Evolutionary conservation across 108 stramenopile genomes (phyloP), one percentile per base, ranked within the genome.

Genomic region (Cyclostephanos invisitatus): DNA sequence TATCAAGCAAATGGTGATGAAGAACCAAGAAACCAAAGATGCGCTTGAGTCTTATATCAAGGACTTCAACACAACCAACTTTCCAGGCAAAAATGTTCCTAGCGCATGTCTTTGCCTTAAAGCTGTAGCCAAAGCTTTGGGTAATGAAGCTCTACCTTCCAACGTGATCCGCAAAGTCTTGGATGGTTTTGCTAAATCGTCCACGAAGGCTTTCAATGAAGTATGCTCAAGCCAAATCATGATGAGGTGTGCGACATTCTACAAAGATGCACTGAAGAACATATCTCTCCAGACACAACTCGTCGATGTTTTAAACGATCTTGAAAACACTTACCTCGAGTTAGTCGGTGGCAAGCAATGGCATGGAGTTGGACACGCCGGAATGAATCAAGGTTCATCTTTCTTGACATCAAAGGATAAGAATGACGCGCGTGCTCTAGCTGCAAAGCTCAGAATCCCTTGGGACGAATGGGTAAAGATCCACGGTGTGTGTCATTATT

Each of bases 391-490:
- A 40, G 40, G 40, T 40, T 40, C 11, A 8, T 40, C 40, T 1
- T 11, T 40, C 9, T 11, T 11, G 11, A 11, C 40, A 11, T 40
- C 40, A 40, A 40, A 8, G 9, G 7, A 40, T 40, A 8, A 40
- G 7, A 8, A 40, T 1, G 7, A 7, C 7, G 3, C 5, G 11
- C 40, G 40, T 8, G 40, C 40, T 40, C 40, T 40, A 8, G 40
- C 40, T 40, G 40, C 40, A 40, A 40, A 40, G 6, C 51, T 20
- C 51, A 53, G 7, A 7, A 20, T 53, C n/a, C 51, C 51, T 53
- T 53, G 20, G 20, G 51, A 53, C 6, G 51, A 53, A n/a, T 53
- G 51, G 51, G 51, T 53, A 6, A 53, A 53, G 7, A 40, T 40
- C 7, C 20, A 53, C 17, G 24, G 24, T 20, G 24, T 53, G 22